These are phyloP conservation scores for Hansenula sp. DNA, from an alignment of 1,139 yeast species.

Conservation along the genomic window DNA sequence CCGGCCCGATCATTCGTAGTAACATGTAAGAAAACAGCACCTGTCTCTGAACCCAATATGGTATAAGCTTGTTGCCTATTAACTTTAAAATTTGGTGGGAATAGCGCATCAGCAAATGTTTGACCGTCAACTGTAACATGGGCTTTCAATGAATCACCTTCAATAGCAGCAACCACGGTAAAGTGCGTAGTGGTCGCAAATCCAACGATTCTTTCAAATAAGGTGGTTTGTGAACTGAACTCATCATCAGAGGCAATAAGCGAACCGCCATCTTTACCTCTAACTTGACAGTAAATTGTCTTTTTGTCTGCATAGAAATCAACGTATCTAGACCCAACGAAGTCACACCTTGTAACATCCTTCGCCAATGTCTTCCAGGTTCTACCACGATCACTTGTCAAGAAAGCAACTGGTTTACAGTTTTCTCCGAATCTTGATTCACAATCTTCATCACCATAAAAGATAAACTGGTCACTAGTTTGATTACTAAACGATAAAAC, in stretches of 20 bases:
- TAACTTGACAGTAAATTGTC: constrained; percentile 57
- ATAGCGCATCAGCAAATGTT: constrained; percentile 71
- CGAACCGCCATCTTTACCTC: constrained; percentile 26
- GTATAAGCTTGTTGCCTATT: constrained; percentile 79
- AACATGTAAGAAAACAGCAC: constrained; percentile 79
- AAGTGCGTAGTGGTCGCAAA: constrained; percentile 64
- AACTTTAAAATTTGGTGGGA: constrained; percentile 67
- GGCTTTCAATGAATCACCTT: constrained; percentile 46
- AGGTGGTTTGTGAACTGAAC: constrained; percentile 37
- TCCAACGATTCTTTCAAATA: constrained; percentile 57
- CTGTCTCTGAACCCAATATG: constrained; percentile 69
- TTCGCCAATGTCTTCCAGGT: constrained; percentile 51
- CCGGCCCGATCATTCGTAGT: constrained; percentile 54
- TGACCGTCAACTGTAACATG: constrained; percentile 80
- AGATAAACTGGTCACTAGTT: constrained; percentile 53
- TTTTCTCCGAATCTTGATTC: constrained; percentile 25
- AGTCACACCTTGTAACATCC: constrained; percentile 60
- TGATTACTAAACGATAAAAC: constrained; percentile 55
- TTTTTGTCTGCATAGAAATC: constrained; percentile 37
- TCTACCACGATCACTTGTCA: constrained; percentile 62
- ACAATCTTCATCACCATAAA: constrained; percentile 65
- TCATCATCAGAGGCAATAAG: constrained; percentile 52
- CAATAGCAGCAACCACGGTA: constrained; percentile 63
- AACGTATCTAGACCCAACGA: constrained; percentile 51
- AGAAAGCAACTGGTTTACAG: constrained; percentile 57